Evolutionary conservation across 768 basidiomycete genomes (phyloP).

Genomic region (Pleurotus salmoneostramineus): DNA sequence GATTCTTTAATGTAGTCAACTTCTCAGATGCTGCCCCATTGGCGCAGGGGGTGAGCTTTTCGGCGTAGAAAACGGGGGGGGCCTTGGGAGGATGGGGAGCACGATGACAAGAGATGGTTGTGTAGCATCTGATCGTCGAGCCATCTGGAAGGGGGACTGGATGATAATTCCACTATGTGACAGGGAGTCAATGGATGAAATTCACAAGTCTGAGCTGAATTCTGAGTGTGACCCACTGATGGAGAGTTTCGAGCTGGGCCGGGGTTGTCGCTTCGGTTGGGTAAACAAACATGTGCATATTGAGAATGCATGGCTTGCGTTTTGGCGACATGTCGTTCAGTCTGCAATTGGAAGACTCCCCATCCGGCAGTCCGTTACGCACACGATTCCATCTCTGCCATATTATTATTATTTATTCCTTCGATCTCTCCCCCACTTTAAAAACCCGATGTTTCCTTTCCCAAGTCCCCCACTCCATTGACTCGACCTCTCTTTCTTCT

Average conservation of each 20-base stretch:
- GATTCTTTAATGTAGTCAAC: conserved; percentile 50
- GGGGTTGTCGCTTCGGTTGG: conserved; percentile 7
- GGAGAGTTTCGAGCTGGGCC: conserved; percentile 1
- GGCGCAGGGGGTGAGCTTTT: conserved; percentile 91
- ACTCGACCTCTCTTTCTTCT: conserved; percentile 17
- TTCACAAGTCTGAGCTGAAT: conserved; percentile 7
- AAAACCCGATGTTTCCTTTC: conserved; percentile 8
- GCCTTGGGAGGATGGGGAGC: not conserved
- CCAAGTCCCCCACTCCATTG: conserved; percentile 13
- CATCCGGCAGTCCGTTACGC: conserved; percentile 7
- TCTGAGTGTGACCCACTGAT: conserved; percentile 5
- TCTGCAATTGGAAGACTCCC: conserved; percentile 1
- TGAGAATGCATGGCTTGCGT: not conserved
- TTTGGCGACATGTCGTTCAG: conserved; percentile 8
- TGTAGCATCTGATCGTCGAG: conserved; percentile 3
- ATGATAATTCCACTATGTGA: conserved; percentile 6
- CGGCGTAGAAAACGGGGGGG: conserved; percentile 28
- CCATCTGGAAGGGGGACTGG: conserved; percentile 2
- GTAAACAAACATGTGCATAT: conserved; percentile 8
- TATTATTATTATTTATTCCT: not conserved
- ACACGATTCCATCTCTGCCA: conserved; percentile 11
- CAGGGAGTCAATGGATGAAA: conserved; percentile 5
- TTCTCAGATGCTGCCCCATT: conserved; percentile 86
- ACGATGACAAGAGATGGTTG: not conserved
- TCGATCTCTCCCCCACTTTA: not conserved